A percentile compares a stretch with the other conserved stretches of the same genome.
These are phyloP conservation scores for Corynespora cassiicola DNA, from an alignment of 2,329 filamentous ascomycete species.

Conservation along the genomic window DNA sequence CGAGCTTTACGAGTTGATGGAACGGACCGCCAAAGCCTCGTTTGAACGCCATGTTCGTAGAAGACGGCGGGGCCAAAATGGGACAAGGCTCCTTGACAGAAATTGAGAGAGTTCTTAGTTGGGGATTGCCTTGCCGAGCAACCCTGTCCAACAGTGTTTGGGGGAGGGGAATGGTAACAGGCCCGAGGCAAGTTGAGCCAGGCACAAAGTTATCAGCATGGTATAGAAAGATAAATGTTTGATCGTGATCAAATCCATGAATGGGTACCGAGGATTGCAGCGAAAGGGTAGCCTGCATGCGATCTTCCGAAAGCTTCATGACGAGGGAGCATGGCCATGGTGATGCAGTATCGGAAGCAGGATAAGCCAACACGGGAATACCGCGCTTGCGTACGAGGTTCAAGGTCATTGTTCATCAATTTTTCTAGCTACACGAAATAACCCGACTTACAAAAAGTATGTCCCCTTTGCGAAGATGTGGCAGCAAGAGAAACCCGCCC, in stretches of 20 bases:
- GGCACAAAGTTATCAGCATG: slow-evolving; percentile 22
- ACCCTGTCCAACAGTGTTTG: slow-evolving; percentile 11
- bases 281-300: slow-evolving; percentile 17
- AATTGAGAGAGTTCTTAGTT: slow-evolving; percentile 16
- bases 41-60: slow-evolving; percentile 6
- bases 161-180: slow-evolving; percentile 6
- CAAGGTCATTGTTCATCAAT: slow-evolving; percentile 14
- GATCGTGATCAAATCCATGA: slow-evolving; percentile 12
- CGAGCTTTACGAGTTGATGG: slow-evolving; percentile 12
- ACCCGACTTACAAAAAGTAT: slow-evolving; percentile 1
- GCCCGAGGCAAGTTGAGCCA: slow-evolving; percentile 10
- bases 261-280: slow-evolving; percentile 14
- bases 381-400: slow-evolving; percentile 14
- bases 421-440: slow-evolving; percentile 12
- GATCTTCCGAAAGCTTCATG: slow-evolving; percentile 9
- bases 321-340: slow-evolving; percentile 14
- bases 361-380: slow-evolving; percentile 11
- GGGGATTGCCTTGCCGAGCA: slow-evolving; percentile 15
- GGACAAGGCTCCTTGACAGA: slow-evolving; percentile 12
- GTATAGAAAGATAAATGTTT: slow-evolving; percentile 23
- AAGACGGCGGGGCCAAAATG: slow-evolving; percentile 10
- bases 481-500: slow-evolving; percentile 17
- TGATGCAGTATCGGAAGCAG: slow-evolving; percentile 9
- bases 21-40: slow-evolving; percentile 11
- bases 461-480: slow-evolving; percentile 10